These are phyloP conservation scores for Pleurotus tuoliensis DNA, from an alignment of 768 basidiomycete genomes.

Conservation along the genomic window DNA sequence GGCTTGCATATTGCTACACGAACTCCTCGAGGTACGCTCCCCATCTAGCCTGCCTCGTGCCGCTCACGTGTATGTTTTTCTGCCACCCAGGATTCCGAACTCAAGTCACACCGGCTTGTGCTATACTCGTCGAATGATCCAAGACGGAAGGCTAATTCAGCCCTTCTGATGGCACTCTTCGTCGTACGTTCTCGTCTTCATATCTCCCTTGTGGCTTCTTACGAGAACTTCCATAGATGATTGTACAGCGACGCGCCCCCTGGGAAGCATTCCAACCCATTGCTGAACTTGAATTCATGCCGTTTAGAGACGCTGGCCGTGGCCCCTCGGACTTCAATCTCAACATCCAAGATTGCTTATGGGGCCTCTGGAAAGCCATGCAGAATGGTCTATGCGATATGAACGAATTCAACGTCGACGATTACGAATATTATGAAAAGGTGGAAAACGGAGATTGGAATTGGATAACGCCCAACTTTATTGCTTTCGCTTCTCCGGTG, in stretches of 20 bases:
- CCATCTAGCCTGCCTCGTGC: constrained; percentile 19
- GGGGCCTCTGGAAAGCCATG: constrained; percentile 87
- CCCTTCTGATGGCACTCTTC: constrained; percentile 90
- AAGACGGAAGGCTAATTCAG: constrained; percentile 87
- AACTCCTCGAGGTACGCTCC: constrained; percentile 68
- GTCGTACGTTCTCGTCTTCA: constrained; percentile 52
- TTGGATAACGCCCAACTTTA: constrained; percentile 88
- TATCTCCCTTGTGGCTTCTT: constrained; percentile 4
- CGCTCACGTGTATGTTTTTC: constrained; percentile 33
- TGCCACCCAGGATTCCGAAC: constrained; percentile 62
- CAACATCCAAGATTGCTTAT: constrained; percentile 87
- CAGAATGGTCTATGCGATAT: constrained; percentile 92
- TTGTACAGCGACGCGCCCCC: constrained; percentile 83
- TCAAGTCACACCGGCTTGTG: constrained; percentile 70
- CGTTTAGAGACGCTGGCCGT: constrained; percentile 93
- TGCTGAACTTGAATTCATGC: constrained; percentile 88
- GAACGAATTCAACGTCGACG: constrained; percentile 89
- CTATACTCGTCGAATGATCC: constrained; percentile 88
- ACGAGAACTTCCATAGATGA: constrained; percentile 58
- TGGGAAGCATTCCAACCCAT: constrained; percentile 96
- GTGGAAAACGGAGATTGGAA: constrained; percentile 97
- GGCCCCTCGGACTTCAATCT: constrained; percentile 92
- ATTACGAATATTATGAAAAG: constrained; percentile 94
- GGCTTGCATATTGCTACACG: constrained; percentile 87
- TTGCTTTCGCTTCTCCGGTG: constrained; percentile 92